Base-by-base conservation (phyloP, 75 land plant species). In the Cryptomeria japonica region DNA sequence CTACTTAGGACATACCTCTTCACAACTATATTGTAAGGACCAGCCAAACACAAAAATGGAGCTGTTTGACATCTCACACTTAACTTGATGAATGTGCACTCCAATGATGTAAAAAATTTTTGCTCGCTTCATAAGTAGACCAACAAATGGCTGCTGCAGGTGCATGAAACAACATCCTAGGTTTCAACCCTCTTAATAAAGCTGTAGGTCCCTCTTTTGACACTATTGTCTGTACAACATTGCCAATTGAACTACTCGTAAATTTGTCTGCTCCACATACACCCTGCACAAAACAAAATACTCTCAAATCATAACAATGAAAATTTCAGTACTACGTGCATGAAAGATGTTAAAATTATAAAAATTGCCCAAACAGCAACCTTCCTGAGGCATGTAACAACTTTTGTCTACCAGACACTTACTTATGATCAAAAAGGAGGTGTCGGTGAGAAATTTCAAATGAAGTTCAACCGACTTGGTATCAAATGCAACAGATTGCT, bases 101-200 rank as follows among this genome's bases (percentile, higher is more conserved):
- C 84, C 84, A 46, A 42, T n/a, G 19, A 10, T 91, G 93, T 41
- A 92, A 88, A 80, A 92, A 92, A 18, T 83, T 42, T 53, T 92
- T 92, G 13, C 88, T 42, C n/a, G 93, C 93, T 85, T 92, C 93
- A 72, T 92, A 92, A 4, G 92, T 88, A 37, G 93, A 91, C 93
- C 93, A 92, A 86, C 92, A 90, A 68, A 92, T 92, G 53, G 93
- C 92, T 13, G 93, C 93, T 18, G 93, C 93, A 12, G 92, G 93
- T 15, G 92, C 91, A 88, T 92, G 93, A 85, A 91, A 91, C 42
- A 91, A 82, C 36, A 91, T 25, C 41, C 92, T 91, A 34, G 92
- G 92, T 51, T 80, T 88, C 85, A 88, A 41, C 25, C 92, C 92
- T 78, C 86, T 91, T 73, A 85, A 85, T 39, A 91, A 87, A 39